Conservation (phyloP, 2,329 filamentous ascomycete genomes). For the Trichoderma endophyticum region DNA sequence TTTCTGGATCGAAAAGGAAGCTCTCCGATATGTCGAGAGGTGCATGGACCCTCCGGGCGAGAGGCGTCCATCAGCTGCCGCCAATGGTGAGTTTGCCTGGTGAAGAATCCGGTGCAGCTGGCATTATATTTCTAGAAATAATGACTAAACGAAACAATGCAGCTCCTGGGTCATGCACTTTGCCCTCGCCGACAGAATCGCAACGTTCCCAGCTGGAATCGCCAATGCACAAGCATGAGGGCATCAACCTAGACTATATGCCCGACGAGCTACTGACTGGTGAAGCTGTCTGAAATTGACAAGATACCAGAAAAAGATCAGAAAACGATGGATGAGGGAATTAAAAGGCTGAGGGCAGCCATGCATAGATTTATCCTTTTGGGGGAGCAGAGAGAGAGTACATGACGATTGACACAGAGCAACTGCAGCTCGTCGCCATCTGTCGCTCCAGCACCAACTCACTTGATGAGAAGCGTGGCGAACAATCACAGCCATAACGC, state of each 20-base stretch:
- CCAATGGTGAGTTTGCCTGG: slow-evolving; percentile 7
- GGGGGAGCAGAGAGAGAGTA: background rate
- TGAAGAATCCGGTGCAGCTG: background rate
- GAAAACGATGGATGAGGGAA: background rate
- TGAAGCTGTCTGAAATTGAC: background rate
- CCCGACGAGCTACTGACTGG: slow-evolving; percentile 34
- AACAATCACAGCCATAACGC: background rate
- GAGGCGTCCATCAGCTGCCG: slow-evolving; percentile 5
- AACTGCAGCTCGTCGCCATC: background rate
- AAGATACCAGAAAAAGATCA: background rate
- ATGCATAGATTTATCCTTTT: background rate
- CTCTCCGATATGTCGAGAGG: slow-evolving; percentile 44
- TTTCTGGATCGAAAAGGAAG: slow-evolving; percentile 52
- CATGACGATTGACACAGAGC: background rate
- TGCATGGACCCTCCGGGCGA: slow-evolving; percentile 12
- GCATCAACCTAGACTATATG: slow-evolving; percentile 33
- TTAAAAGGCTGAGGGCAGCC: background rate
- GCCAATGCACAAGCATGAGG: background rate
- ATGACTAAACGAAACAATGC: background rate
- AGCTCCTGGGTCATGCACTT: slow-evolving; percentile 5
- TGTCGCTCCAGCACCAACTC: background rate
- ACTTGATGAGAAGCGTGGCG: background rate
- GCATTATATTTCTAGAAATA: background rate
- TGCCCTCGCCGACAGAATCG: slow-evolving; percentile 16
- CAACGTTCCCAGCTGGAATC: background rate